These are phyloP conservation scores for Nepenthes gracilis DNA, from an alignment of 148 eudicot genomes.

Conservation along the genomic window DNA sequence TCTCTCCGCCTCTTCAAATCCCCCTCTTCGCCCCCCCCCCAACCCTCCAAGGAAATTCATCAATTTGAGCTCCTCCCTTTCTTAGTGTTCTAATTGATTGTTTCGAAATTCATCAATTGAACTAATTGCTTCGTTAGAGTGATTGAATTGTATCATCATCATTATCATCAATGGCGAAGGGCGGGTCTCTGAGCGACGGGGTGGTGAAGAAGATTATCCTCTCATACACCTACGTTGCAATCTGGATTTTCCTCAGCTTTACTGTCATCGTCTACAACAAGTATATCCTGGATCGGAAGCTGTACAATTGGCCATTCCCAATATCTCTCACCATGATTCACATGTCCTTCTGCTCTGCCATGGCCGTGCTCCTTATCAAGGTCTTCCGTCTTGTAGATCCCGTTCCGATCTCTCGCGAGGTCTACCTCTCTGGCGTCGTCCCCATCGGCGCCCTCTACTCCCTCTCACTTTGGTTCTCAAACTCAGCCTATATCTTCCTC, in stretches of 20 bases:
- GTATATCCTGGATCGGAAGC: constrained; percentile 61
- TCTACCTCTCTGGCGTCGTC: constrained; percentile 42
- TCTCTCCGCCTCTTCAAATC: no score
- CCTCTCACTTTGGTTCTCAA: constrained; percentile 48
- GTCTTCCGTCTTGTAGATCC: constrained; percentile 45
- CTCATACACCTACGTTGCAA: constrained; percentile 52
- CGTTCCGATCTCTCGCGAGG: constrained; percentile 39
- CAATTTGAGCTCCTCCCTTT: no score
- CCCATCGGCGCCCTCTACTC: constrained; percentile 61
- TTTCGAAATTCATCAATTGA: neutral
- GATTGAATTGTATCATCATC: no score
- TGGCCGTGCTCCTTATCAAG: constrained; percentile 35
- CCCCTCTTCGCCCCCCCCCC: no score
- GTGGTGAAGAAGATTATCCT: constrained; percentile 45
- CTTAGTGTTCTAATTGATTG: no score
- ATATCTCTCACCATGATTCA: constrained; percentile 75
- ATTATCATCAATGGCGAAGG: constrained; percentile 19
- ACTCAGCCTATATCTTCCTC: constrained; percentile 57
- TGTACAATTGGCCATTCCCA: constrained; percentile 70
- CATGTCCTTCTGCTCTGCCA: constrained; percentile 53
- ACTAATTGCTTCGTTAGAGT: neutral
- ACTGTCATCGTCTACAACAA: constrained; percentile 71
- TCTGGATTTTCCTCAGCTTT: constrained; percentile 64
- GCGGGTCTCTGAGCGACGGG: constrained; percentile 41
- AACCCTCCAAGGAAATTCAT: no score